Conservation (phyloP, 1,284 basidiomycete genomes). For the Somion occarium region DNA sequence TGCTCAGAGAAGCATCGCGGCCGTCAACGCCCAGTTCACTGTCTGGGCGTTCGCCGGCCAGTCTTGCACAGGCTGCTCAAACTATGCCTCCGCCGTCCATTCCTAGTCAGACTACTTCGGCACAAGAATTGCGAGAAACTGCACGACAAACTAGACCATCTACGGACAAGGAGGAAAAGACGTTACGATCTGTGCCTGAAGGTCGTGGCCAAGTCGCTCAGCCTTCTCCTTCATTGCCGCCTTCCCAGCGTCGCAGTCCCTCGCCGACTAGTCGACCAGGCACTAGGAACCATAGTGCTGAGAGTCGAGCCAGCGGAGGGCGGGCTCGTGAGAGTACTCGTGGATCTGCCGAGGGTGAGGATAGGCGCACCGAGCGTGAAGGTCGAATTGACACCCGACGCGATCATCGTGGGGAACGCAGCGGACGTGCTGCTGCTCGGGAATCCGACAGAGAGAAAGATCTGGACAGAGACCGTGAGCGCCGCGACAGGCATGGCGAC, state of each 20-base stretch:
- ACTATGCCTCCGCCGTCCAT: conserved; percentile 73
- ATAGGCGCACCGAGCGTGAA: conserved; percentile 45
- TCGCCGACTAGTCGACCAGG: conserved; percentile 65
- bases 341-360: conserved; percentile 44
- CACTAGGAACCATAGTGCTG: conserved; percentile 64
- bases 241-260: conserved; percentile 49
- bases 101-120: conserved; percentile 75
- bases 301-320: conserved; percentile 67
- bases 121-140: conserved; percentile 75
- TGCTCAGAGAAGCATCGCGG: conserved; percentile 22
- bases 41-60: conserved; percentile 21
- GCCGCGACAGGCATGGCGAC: conserved; percentile 23
- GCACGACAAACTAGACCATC: conserved; percentile 51
- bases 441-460: conserved; percentile 32
- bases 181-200: conserved; percentile 22
- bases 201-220: conserved; percentile 35
- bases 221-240: conserved; percentile 38
- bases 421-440: conserved; percentile 25
- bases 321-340: conserved; percentile 47
- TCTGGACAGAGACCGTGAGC: conserved; percentile 32
- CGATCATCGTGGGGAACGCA: conserved; percentile 17
- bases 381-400: conserved; percentile 38
- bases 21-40: conserved; percentile 23
- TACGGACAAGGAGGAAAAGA: conserved; percentile 26
- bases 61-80: conserved; percentile 32